Base-by-base conservation (phyloP, 441 rosid species). In the Kokia cookei region DNA sequence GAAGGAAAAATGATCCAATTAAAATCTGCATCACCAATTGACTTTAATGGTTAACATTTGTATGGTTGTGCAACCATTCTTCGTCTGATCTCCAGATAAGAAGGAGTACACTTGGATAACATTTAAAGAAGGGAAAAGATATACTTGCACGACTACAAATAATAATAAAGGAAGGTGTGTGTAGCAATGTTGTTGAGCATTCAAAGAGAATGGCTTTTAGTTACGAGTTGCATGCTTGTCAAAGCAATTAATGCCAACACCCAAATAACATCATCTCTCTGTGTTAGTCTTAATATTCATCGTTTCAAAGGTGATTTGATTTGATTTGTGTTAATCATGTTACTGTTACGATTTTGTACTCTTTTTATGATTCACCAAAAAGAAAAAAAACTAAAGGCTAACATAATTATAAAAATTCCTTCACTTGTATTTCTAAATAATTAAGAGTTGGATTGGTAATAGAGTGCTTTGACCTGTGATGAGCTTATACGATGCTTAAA, bases 321-420 rank as follows among this genome's bases (percentile, higher is more conserved):
- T 40, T 40, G 2, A 40, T 0, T 7, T 0, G 10, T 9, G 2
- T 40, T 40, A 7, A 40, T 1, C 0, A 2, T 0, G 0, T 40
- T 40, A 0, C 0, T 40, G 7, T 40, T 7, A 7, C 0, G 0
- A 0, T 7, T 40, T 40, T 40, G 0, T 0, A 0, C 0, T 7
- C 0, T 7, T 40, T 0, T 40, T 40, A 2, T 40, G 7, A 40
- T 40, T 40, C 0, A 7, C 10, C 0, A 7, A 1, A 27, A 27
- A 3, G 0, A 3, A 27, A 7, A 40, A 40, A 1, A 7, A 4
- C 0, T 40, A 40, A 40, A 40, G 2, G 0, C 2, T 7, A 40
- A 40, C 43, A 40, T 40, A 40, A 40, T 40, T 40, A 7, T 40
- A 40, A 40, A 40, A 40, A 40, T 40, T 10, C 7, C 43, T 40